Evolutionary conservation across 495 filamentous ascomycete species (phyloP).

Genomic region (Penicillium manginii): DNA sequence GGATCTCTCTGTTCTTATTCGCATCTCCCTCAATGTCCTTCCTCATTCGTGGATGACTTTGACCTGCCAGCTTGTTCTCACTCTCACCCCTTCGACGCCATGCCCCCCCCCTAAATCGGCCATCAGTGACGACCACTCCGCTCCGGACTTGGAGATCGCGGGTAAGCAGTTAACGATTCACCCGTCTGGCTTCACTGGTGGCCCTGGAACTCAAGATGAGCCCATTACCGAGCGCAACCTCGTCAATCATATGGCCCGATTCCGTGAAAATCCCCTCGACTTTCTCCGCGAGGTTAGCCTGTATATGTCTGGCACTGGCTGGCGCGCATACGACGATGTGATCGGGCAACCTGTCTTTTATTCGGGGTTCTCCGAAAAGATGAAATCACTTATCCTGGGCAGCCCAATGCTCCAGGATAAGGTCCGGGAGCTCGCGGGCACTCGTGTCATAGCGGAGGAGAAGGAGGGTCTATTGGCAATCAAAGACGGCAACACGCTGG

Average conservation of each 20-base stretch:
- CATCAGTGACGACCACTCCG: conserved; percentile 46
- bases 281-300: conserved; percentile 92
- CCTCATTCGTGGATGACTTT: conserved; percentile 5
- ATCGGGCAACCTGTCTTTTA: conserved; percentile 95
- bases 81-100: conserved; percentile 21
- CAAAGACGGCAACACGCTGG: conserved; percentile 38
- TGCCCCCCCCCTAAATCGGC: conserved; percentile 42
- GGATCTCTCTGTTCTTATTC: conserved; percentile 1
- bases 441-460: conserved; percentile 73
- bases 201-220: conserved; percentile 42
- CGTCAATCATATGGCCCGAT: conserved; percentile 81
- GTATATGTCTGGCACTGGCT: conserved; percentile 87
- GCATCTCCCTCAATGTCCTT: conserved; percentile 6
- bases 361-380: conserved; percentile 85
- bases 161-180: conserved; percentile 80
- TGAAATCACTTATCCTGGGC: conserved; percentile 75
- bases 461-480: conserved; percentile 69
- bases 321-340: conserved; percentile 89
- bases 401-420: conserved; percentile 73
- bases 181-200: conserved; percentile 67
- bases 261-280: conserved; percentile 70
- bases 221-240: conserved; percentile 67
- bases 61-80: conserved; percentile 10
- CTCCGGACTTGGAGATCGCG: conserved; percentile 82
- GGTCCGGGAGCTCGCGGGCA: conserved; percentile 75